Conservation (phyloP, 2,329 filamentous ascomycete genomes). For the Bimuria novae-zelandiae region DNA sequence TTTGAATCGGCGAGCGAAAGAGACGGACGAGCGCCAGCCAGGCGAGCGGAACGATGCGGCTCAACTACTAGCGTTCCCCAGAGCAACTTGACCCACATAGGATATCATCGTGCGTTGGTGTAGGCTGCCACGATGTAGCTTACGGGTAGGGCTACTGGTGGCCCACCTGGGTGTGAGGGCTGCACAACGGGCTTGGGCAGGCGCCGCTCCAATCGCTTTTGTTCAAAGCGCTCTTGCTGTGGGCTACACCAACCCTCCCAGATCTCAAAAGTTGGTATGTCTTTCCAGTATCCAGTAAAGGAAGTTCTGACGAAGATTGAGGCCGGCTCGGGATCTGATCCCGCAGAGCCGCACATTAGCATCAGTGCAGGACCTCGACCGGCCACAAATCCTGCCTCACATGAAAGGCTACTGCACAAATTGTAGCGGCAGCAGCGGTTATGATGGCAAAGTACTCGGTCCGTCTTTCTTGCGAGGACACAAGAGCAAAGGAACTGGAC, state of each 20-base stretch:
- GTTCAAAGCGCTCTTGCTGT: neutral
- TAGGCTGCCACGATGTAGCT: neutral
- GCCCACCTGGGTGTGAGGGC: slow-evolving; percentile 4
- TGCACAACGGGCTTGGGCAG: slow-evolving; percentile 1
- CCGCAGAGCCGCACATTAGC: slow-evolving; percentile 8
- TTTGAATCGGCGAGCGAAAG: slow-evolving; percentile 8
- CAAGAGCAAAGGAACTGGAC: neutral
- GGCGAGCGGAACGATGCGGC: neutral
- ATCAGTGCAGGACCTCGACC: no score
- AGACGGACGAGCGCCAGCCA: neutral
- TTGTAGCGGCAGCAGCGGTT: neutral
- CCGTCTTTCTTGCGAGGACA: neutral
- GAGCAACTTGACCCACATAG: neutral
- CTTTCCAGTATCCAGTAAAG: neutral
- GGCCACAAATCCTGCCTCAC: no score
- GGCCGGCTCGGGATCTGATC: neutral
- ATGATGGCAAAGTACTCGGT: neutral
- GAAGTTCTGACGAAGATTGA: neutral
- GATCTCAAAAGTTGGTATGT: neutral
- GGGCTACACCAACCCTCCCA: neutral
- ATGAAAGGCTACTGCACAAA: neutral
- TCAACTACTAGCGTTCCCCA: slow-evolving; percentile 4
- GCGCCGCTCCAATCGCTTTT: neutral
- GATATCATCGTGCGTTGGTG: neutral
- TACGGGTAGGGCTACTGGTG: slow-evolving; percentile 9